Percentiles rank a stretch among this genome's conserved stretches.
Conservation (phyloP, 2,329 filamentous ascomycete genomes). For the Endoconidiophora polonica region DNA sequence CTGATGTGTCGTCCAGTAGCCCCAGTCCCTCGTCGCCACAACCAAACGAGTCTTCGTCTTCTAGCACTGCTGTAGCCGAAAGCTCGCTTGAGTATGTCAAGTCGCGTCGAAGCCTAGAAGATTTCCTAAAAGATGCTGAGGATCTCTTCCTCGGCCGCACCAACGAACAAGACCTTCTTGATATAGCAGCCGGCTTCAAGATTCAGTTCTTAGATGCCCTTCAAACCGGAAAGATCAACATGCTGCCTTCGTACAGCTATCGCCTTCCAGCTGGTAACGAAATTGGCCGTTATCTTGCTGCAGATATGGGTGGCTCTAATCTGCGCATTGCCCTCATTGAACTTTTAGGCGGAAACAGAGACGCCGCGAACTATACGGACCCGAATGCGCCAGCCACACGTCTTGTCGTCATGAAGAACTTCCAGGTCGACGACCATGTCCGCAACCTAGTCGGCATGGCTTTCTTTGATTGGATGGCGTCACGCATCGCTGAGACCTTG, state of each 20-base stretch:
- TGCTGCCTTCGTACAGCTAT: slow-evolving; percentile 51
- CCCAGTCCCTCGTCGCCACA: background rate
- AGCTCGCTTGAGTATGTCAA: slow-evolving; percentile 1
- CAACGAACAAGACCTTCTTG: slow-evolving; percentile 25
- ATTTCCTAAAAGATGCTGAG: slow-evolving; percentile 42
- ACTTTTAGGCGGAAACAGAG: slow-evolving; percentile 29
- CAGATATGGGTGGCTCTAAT: slow-evolving; percentile 55
- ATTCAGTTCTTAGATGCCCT: slow-evolving; percentile 38
- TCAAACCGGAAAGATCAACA: slow-evolving; percentile 35
- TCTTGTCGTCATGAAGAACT: slow-evolving; percentile 29
- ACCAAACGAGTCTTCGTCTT: slow-evolving; percentile 9
- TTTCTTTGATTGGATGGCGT: slow-evolving; percentile 55
- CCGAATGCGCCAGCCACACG: slow-evolving; percentile 27
- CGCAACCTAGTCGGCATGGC: slow-evolving; percentile 39
- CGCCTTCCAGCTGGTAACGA: slow-evolving; percentile 45
- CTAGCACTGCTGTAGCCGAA: slow-evolving; percentile 8
- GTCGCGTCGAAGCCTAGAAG: slow-evolving; percentile 21
- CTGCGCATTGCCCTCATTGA: slow-evolving; percentile 48
- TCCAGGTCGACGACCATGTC: slow-evolving; percentile 37
- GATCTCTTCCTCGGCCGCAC: slow-evolving; percentile 32
- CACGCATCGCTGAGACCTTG: slow-evolving; percentile 40
- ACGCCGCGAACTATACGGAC: slow-evolving; percentile 24
- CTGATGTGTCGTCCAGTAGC: background rate
- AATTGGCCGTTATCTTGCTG: slow-evolving; percentile 40
- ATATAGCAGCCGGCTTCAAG: slow-evolving; percentile 34